These are phyloP conservation scores for Sarcomyxa edulis DNA, from an alignment of 768 basidiomycete species.

Conservation along the genomic window DNA sequence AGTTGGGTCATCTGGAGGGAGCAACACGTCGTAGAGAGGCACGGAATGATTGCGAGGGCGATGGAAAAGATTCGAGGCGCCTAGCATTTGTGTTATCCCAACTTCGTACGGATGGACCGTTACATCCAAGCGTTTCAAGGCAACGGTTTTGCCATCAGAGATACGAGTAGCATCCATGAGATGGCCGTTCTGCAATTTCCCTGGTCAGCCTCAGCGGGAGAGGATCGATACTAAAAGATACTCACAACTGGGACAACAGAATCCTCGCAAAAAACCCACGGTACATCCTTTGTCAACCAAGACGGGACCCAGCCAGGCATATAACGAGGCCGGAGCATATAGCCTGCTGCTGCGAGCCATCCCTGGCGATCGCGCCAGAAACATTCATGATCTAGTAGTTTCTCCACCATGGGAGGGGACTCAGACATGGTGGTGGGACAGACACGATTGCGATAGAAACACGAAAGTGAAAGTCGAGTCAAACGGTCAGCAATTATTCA, in stretches of 20 bases:
- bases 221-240: background rate
- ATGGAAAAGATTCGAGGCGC: conserved; percentile 6
- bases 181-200: conserved; percentile 8
- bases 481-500: too few species aligned
- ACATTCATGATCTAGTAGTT: too few species aligned
- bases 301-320: conserved; percentile 24
- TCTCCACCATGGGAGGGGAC: too few species aligned
- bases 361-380: conserved; percentile 19
- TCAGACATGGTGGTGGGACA: too few species aligned
- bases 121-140: conserved; percentile 21
- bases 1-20: conserved; percentile 13
- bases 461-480: too few species aligned
- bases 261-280: conserved; percentile 7
- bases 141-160: conserved; percentile 23
- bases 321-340: conserved; percentile 22
- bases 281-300: conserved; percentile 14
- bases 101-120: conserved; percentile 20
- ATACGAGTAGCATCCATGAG: conserved; percentile 26
- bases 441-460: too few species aligned
- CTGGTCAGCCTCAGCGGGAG: background rate
- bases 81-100: conserved; percentile 21
- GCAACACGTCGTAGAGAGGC: conserved; percentile 20
- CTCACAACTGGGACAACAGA: background rate
- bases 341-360: conserved; percentile 19
- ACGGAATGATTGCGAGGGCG: conserved; percentile 30